These are phyloP conservation scores for Sordariomycetes sp. DNA, from an alignment of 2,329 filamentous ascomycete species.

Conservation along the genomic window DNA sequence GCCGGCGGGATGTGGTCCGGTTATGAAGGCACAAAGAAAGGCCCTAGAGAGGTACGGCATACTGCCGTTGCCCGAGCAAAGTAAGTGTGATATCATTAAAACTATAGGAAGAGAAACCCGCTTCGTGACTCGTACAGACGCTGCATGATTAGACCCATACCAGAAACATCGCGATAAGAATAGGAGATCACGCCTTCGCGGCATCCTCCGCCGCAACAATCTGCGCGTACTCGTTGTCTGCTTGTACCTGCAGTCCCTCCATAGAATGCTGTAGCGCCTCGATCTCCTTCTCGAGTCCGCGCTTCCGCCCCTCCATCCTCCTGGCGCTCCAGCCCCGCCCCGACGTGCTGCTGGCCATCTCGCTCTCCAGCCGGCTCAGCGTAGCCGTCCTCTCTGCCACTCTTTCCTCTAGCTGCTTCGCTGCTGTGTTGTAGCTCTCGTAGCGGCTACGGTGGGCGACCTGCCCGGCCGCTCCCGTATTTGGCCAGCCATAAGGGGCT, in stretches of 20 bases:
- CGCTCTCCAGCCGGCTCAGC: not conserved
- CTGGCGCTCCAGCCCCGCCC: not conserved
- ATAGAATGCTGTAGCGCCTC: conserved; percentile 25
- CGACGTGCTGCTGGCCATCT: not conserved
- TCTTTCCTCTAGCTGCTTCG: conserved; percentile 1
- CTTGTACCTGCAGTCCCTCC: conserved; percentile 27
- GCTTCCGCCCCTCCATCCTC: conserved; percentile 1
- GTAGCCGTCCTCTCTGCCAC: not conserved
- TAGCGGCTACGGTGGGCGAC: conserved; percentile 12
- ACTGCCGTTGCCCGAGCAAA: not conserved
- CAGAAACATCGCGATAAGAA: not conserved
- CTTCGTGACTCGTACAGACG: not conserved
- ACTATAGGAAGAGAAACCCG: not conserved
- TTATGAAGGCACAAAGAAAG: not conserved
- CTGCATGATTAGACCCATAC: not conserved
- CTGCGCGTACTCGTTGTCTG: conserved; percentile 34
- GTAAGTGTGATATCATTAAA: not conserved
- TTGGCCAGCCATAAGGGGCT: conserved; percentile 21
- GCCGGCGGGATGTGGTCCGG: not conserved
- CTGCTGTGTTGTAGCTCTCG: conserved; percentile 13
- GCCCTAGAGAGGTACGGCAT: not conserved
- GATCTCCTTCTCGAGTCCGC: conserved; percentile 21
- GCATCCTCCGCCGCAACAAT: conserved; percentile 19
- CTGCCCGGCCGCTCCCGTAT: conserved; percentile 12
- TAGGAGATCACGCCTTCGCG: not conserved